phyloP scores from a whole-genome alignment of 345 rosid genomes.

The Erucastrum elatum region DNA sequence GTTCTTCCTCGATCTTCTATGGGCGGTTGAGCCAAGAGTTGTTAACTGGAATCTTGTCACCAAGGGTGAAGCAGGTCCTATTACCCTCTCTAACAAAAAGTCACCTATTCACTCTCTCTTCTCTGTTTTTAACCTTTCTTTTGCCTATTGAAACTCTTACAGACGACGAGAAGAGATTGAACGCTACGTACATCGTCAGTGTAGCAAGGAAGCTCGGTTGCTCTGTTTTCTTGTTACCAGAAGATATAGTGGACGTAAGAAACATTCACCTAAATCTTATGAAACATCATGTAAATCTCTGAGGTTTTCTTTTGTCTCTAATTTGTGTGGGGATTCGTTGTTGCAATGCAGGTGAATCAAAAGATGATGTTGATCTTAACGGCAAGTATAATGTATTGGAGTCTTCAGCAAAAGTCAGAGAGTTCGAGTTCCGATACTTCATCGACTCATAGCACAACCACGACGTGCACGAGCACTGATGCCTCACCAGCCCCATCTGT shows the following conservation, averaged over 20 bases:
- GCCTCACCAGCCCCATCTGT: constrained; percentile 78
- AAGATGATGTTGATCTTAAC: constrained; percentile 89
- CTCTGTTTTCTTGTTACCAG: constrained; percentile 94
- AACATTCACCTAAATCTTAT: constrained; percentile 4
- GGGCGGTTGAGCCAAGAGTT: constrained; percentile 94
- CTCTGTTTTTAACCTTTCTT: not conserved
- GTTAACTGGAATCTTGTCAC: constrained; percentile 98
- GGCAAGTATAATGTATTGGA: constrained; percentile 96
- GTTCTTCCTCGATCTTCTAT: constrained; percentile 91
- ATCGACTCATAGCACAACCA: constrained; percentile 49
- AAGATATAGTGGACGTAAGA: constrained; percentile 90
- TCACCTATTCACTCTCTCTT: not conserved
- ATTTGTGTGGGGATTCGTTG: not conserved
- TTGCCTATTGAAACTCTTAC: constrained; percentile 11
- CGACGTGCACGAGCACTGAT: constrained; percentile 44
- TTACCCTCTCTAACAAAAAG: not conserved
- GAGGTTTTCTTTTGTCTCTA: not conserved
- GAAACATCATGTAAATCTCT: not conserved
- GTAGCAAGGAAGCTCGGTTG: constrained; percentile 97
- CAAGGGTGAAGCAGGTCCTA: constrained; percentile 87
- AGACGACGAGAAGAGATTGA: constrained; percentile 94
- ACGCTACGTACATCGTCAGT: constrained; percentile 92
- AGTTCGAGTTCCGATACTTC: constrained; percentile 51
- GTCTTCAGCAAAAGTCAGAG: constrained; percentile 62
- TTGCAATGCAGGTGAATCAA: constrained; percentile 78